Evolutionary conservation across 495 filamentous ascomycete species (phyloP), one percentile per base, ranked within the genome.

Genomic region (Wilcoxina mikolae): DNA sequence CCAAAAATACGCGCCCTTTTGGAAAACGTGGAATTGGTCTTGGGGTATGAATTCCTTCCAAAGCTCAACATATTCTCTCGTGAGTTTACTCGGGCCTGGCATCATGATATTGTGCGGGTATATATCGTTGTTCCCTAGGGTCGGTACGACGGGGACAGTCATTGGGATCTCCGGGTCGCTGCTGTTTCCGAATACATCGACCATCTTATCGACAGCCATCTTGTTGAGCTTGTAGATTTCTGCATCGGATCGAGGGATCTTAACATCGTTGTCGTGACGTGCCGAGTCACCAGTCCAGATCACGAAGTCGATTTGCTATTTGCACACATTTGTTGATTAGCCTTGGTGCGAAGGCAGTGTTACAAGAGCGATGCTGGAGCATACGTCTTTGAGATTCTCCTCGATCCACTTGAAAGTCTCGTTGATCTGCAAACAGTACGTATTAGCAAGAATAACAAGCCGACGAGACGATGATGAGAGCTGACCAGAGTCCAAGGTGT

Each of bases 271-370:
- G 68, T 95, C 91, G 67, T 98, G 91, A 56, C 93, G 79, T 27
- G 87, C 90, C 20, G 86, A 94, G 67, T 99, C 91, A 53, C 91
- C 91, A 0, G 93, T 96, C 93, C 93, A 99, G 49, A 99, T 73
- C 35, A 96, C 82, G 65, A 99, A 99, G 69, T 99, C 91, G 50
- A 99, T 76, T 10, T 79, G 67, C 69, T 64, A 27, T 11, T 35
- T 5, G 31, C 31, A 35, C 31, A 5, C 31, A 35, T 5, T 35
- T 15, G 31, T 15, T 46, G 43, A 11, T 17, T 2, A 46, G 23
- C 43, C n/a, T 46, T 24, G 23, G 22, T 11, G 22, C 7, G 43
- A 20, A 3, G 15, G 31, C 31, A 35, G 2, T 39, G 31, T 24
- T 24, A 20, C 1, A 46, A 46, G 1, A 24, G 11, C 28, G 33